Base-by-base conservation (phyloP, 352 stramenopile species). In the Phytophthora rubi region DNA sequence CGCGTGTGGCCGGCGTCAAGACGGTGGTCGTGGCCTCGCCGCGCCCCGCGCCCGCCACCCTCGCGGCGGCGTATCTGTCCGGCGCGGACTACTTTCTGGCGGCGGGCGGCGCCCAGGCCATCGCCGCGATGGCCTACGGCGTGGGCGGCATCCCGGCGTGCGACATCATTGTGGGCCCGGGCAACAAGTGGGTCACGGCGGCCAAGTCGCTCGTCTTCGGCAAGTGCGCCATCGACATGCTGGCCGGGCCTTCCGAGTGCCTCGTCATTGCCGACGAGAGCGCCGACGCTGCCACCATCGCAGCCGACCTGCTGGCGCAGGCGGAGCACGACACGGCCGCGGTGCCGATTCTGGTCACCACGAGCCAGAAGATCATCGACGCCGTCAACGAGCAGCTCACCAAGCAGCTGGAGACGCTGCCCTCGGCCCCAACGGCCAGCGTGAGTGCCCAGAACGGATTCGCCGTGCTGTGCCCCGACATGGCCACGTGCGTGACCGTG, bases 111-210 rank as follows among this genome's bases (percentile, higher is more conserved):
- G 90, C 89, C 0, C 88, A 94, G 68, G 55, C 97, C 21, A 98
- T 99, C 62, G 97, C 89, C 9, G 90, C 94, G 4, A 97, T 99
- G 94, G 98, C 98, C 0, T 99, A 98, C 76, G 98, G 98, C 30
- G 79, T 99, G 6, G 86, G 85, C 23, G 77, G 84, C 21, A 77
- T 99, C 6, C 94, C 97, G 0, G 35, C 86, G 8, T 99, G 96
- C 75, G 97, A 99, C 83, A 98, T 99, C 65, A 99, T 99, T 73
- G 97, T 99, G 28, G 98, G 98, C 35, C 98, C 98, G 1, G 98
- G 98, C 30, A 99, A 99, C 88, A 98, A 99, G 79, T 99, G 97
- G 97, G 98, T 99, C n/a, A 99, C 97, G 9, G 97, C 97, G 1
- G 98, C 98, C 59, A 99, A 99, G 80, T 98, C 89, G 35, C 89